Conservation (phyloP, 495 filamentous ascomycete species). For the Aspergillus homomorphus region DNA sequence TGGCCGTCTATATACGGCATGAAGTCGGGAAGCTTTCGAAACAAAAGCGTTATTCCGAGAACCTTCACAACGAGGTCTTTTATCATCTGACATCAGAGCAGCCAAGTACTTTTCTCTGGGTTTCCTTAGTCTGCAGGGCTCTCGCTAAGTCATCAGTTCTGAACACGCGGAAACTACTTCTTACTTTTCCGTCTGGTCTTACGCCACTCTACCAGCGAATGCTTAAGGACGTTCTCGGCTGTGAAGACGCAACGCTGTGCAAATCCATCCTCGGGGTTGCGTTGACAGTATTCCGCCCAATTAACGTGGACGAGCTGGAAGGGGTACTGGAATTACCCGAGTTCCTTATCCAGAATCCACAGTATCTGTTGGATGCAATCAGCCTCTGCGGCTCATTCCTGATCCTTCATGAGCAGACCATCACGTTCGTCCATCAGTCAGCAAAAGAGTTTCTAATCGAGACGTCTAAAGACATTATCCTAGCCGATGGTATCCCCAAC, state of each 20-base stretch:
- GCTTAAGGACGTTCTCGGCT: constrained; percentile 10
- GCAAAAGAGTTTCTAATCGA: constrained; percentile 37
- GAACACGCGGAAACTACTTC: background rate
- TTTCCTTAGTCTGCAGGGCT: constrained; percentile 26
- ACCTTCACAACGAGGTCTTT: no score
- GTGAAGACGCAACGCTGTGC: background rate
- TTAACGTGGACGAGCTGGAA: constrained; percentile 13
- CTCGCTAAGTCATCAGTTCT: constrained; percentile 6
- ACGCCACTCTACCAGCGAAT: constrained; percentile 17
- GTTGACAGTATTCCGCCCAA: constrained; percentile 4
- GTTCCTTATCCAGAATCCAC: background rate
- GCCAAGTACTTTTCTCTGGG: constrained; percentile 32
- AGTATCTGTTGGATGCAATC: constrained; percentile 7
- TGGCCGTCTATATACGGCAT: constrained; percentile 30
- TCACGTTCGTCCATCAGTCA: constrained; percentile 43
- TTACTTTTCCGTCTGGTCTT: constrained; percentile 12
- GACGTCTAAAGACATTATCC: constrained; percentile 19
- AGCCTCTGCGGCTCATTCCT: constrained; percentile 19
- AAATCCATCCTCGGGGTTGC: background rate
- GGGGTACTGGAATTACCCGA: constrained; percentile 11
- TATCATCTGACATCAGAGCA: constrained; percentile 9
- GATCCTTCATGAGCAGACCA: constrained; percentile 18
- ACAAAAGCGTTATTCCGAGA: constrained; percentile 11
- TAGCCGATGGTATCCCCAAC: constrained; percentile 13
- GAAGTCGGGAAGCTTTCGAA: constrained; percentile 26